These are phyloP conservation scores for Penicillium sclerotiorum DNA, from an alignment of 2,329 filamentous ascomycete species.

Conservation along the genomic window DNA sequence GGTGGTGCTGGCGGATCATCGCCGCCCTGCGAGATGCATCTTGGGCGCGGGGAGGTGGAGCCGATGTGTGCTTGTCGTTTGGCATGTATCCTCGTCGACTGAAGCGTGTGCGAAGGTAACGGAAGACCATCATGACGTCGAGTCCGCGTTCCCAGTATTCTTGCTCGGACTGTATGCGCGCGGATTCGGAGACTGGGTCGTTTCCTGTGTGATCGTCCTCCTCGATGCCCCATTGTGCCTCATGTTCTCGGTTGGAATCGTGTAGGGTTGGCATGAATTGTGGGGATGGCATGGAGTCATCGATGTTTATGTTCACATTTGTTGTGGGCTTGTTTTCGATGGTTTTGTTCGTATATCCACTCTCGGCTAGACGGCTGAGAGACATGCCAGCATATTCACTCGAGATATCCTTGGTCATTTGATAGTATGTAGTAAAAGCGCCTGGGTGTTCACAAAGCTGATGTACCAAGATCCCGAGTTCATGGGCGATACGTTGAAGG, in stretches of 20 bases:
- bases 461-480: slow-evolving; percentile 81
- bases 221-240: slow-evolving; percentile 68
- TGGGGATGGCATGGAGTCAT: slow-evolving; percentile 39
- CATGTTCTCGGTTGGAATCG: slow-evolving; percentile 50
- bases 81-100: slow-evolving; percentile 49
- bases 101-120: slow-evolving; percentile 79
- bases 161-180: slow-evolving; percentile 55
- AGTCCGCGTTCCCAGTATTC: slow-evolving; percentile 95
- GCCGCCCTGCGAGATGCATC: slow-evolving; percentile 76
- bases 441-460: slow-evolving; percentile 84
- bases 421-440: slow-evolving; percentile 80
- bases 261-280: slow-evolving; percentile 55
- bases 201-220: slow-evolving; percentile 52
- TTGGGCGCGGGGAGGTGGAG: slow-evolving; percentile 47
- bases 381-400: slow-evolving; percentile 79
- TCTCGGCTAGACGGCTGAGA: slow-evolving; percentile 40
- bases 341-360: slow-evolving; percentile 16
- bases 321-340: slow-evolving; percentile 11
- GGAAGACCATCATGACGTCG: slow-evolving; percentile 88
- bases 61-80: slow-evolving; percentile 38
- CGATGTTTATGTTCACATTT: slow-evolving; percentile 15
- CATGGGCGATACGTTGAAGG: slow-evolving; percentile 80
- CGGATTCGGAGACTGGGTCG: slow-evolving; percentile 38
- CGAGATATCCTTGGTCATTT: slow-evolving; percentile 61
- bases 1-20: slow-evolving; percentile 85